Percentiles rank a stretch among this genome's conserved stretches.
Evolutionary conservation across 495 filamentous ascomycete species (phyloP).

Genomic region (Penicillium alfredii): DNA sequence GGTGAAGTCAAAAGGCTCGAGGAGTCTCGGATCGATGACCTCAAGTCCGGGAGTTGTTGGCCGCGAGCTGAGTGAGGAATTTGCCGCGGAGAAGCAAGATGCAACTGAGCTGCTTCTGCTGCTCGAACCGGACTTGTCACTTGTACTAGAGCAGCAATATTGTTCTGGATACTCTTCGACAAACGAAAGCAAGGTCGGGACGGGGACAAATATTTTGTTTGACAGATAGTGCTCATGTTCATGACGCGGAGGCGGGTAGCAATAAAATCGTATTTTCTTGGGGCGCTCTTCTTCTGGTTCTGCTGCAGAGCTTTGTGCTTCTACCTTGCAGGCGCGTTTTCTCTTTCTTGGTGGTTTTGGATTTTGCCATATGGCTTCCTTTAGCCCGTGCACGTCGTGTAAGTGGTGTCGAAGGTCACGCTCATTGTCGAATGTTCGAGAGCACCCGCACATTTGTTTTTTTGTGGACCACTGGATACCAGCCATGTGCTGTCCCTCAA

Average conservation of each 20-base stretch:
- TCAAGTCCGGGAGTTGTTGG: constrained; percentile 13
- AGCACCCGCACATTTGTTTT: constrained; percentile 7
- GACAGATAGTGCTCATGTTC: constrained; percentile 4
- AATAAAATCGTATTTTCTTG: constrained; percentile 13
- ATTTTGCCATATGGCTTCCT: constrained; percentile 17
- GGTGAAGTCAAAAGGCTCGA: constrained; percentile 1
- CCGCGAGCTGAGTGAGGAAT: constrained; percentile 7
- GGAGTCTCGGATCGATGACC: constrained; percentile 13
- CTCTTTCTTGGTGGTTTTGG: constrained; percentile 10
- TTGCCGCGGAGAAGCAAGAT: constrained; percentile 7
- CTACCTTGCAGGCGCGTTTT: constrained; percentile 8
- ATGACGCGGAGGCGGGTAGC: constrained; percentile 9
- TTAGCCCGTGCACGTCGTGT: constrained; percentile 9
- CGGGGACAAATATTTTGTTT: constrained; percentile 7
- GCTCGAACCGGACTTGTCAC: constrained; percentile 4
- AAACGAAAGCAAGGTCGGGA: constrained; percentile 4
- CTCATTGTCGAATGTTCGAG: constrained; percentile 9
- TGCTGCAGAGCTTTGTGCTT: constrained; percentile 4
- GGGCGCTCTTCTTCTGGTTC: constrained; percentile 1
- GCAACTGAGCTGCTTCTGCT: constrained; percentile 9
- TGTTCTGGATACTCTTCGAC: constrained; percentile 10
- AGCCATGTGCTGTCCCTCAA: constrained; percentile 14
- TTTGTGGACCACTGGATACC: background rate
- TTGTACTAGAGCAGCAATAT: constrained; percentile 1
- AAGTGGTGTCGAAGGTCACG: constrained; percentile 16